Base-by-base conservation (phyloP, 805 yeast genomes). In the Candida michaelii region DNA sequence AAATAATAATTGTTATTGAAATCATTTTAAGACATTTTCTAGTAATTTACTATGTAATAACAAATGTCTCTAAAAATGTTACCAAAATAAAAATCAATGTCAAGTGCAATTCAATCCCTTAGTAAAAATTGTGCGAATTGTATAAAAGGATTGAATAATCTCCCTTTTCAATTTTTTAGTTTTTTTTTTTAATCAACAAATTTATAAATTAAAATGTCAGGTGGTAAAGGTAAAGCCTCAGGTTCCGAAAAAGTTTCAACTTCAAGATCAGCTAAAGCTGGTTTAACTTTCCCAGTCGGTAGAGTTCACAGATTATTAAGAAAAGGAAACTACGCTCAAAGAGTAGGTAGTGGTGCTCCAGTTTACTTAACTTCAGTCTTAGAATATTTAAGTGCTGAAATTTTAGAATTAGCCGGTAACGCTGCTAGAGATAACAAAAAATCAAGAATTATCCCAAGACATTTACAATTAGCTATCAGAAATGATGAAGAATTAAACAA, bases 271-370 rank as follows among this genome's bases (percentile, higher is more conserved):
- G 84, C 97, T 53, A 91, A 89, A 80, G 97, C 98, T 66, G 98
- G 97, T 73, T 82, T 91, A 66, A 88, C 95, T 62, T 91, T 91
- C 95, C 98, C 98, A 77, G 98, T 91, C 57, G 98, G 98, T 73
- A 90, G 98, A 83, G 93, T 91, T 59, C 97, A 91, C 80, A 84
- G 97, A 77, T 80, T 90, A 60, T 76, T 91, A 65, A 88, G 95
- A 83, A 89, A 85, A 76, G 97, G 96, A 70, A 88, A 90, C 84
- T 88, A 91, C 78, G 95, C 97, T 65, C 95, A 90, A 77, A 85
- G 98, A 79, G 85, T 91, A 60, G 97, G 98, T 82, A 89, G 97
- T 56, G 97, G 96, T 83, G 97, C 98, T 62, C 97, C 98, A 76
- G 91, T 91, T 52, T 91, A 90, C 77, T 80, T 91, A 66, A 90